Evolutionary conservation across 106 monocot species (phyloP), one percentile per base, ranked within the genome.

Genomic region (Xerophyta viscosa): DNA sequence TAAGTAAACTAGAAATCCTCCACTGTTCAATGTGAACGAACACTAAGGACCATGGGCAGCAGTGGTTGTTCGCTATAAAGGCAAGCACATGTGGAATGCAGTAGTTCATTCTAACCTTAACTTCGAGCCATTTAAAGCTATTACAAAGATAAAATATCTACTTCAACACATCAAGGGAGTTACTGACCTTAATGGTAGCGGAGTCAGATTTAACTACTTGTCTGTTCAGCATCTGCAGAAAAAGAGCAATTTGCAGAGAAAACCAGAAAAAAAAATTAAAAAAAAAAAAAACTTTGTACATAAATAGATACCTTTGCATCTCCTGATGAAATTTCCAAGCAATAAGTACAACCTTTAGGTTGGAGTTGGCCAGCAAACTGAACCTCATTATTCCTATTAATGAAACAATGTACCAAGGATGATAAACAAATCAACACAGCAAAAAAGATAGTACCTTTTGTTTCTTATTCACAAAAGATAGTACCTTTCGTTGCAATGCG

Each of bases 151-250:
- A n/a, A n/a, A n/a, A n/a, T n/a, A n/a, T n/a, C n/a, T n/a, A n/a
- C n/a, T n/a, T n/a, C n/a, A n/a, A n/a, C n/a, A n/a, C n/a, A n/a
- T n/a, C n/a, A n/a, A n/a, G n/a, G n/a, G n/a, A n/a, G 33, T 33
- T 33, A 33, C 11, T 33, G 6, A 96, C 96, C 84, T 85, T 89
- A 33, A 98, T 90, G 39, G 98, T 71, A 31, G 98, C 98, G 48
- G 90, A 90, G 74, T 98, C 98, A 64, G 98, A 90, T 64, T 98
- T 98, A 20, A 98, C 79, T 33, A 98, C 98, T 60, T 98, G 98
- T 15, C 98, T 69, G 58, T 98, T 86, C 24, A 98, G 76, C 28
- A 90, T 48, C 98, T 98, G 71, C 48, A 63, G 50, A 31, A 56
- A 46, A 18, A 68, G 33, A 33, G 5, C 11, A 33, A 6, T 33